Evolutionary conservation across 2,329 filamentous ascomycete species (phyloP).

Genomic region (Diaporthe longicolla): DNA sequence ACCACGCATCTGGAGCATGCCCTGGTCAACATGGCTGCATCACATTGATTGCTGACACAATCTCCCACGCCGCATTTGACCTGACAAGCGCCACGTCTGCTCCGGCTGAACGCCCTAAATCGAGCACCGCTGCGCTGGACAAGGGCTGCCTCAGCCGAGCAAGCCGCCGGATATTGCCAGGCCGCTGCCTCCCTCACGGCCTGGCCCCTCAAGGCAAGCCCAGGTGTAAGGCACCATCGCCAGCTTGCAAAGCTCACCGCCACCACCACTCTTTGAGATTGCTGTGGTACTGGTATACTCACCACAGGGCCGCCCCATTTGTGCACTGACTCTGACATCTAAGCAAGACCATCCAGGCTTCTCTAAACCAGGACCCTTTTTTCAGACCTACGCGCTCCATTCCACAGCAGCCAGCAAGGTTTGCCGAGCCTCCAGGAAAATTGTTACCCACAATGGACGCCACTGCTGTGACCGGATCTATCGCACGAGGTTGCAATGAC

Average conservation of each 20-base stretch:
- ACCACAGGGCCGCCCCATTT: slow-evolving; percentile 6
- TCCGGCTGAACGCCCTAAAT: slow-evolving; percentile 18
- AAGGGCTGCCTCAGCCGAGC: slow-evolving; percentile 32
- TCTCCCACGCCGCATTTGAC: slow-evolving; percentile 11
- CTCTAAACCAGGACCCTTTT: slow-evolving; percentile 1
- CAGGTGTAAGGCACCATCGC: background rate
- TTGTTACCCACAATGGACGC: slow-evolving; percentile 8
- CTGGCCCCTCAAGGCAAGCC: background rate
- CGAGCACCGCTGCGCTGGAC: background rate
- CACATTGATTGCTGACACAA: slow-evolving; percentile 32
- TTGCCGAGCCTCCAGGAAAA: background rate
- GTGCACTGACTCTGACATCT: slow-evolving; percentile 15
- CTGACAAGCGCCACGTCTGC: slow-evolving; percentile 29
- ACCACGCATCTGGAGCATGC: slow-evolving; percentile 20
- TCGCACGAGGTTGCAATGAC: slow-evolving; percentile 7
- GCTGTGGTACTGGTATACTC: background rate
- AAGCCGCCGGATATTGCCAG: slow-evolving; percentile 22
- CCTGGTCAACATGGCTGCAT: slow-evolving; percentile 13
- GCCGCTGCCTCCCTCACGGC: background rate
- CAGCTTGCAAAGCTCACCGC: background rate
- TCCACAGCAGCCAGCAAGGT: slow-evolving; percentile 15
- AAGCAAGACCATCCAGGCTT: slow-evolving; percentile 15
- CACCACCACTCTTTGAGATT: background rate
- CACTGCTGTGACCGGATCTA: slow-evolving; percentile 10
- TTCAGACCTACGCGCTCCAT: slow-evolving; percentile 9